A percentile compares a stretch with the other conserved stretches of the same genome.
phyloP scores from a whole-genome alignment of 805 yeast species.

The Candida lessepsii region DNA sequence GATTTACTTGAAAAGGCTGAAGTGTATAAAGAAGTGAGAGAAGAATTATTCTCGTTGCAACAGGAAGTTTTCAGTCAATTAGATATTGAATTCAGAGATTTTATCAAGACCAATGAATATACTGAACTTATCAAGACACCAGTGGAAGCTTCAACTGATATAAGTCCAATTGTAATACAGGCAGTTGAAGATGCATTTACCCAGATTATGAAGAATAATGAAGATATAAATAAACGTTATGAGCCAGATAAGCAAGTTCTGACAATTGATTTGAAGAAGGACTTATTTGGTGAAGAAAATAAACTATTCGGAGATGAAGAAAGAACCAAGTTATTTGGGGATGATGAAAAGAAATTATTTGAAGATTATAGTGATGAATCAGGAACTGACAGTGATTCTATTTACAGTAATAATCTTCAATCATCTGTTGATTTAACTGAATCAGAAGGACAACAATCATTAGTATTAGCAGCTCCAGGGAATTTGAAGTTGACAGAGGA shows the following conservation, averaged over 20 bases:
- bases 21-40: conserved; percentile 54
- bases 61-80: conserved; percentile 49
- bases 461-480: conserved; percentile 62
- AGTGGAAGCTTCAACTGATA: not conserved
- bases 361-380: conserved; percentile 36
- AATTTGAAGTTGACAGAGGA: conserved; percentile 64
- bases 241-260: conserved; percentile 7
- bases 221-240: conserved; percentile 7
- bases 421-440: not conserved
- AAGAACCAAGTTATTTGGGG: conserved; percentile 8
- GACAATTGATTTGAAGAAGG: conserved; percentile 15
- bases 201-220: conserved; percentile 45
- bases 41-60: conserved; percentile 60
- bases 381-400: conserved; percentile 33
- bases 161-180: conserved; percentile 38
- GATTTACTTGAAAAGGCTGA: conserved; percentile 14
- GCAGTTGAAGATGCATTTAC: conserved; percentile 70
- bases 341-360: conserved; percentile 25
- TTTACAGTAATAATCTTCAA: conserved; percentile 20
- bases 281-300: conserved; percentile 29
- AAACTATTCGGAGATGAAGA: not conserved
- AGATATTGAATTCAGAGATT: conserved; percentile 31
- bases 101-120: conserved; percentile 9
- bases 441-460: conserved; percentile 11
- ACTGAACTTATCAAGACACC: conserved; percentile 5